Evolutionary conservation across 2,329 filamentous ascomycete species (phyloP), one percentile per base, ranked within the genome.

Genomic region (Stemphylium lycopersici): DNA sequence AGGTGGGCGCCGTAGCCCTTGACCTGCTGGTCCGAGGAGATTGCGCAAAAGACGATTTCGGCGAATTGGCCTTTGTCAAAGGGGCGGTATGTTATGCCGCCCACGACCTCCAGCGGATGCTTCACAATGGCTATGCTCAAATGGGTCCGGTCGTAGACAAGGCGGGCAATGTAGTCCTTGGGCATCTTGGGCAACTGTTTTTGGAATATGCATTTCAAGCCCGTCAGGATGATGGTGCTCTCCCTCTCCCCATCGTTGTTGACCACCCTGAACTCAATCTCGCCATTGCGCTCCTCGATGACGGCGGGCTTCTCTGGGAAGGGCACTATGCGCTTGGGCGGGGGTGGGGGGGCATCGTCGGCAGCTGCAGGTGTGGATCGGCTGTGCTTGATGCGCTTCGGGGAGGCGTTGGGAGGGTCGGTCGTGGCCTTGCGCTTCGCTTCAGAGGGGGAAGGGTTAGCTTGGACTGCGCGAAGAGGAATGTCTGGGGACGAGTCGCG

Each of bases 121-220:
- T 98, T 98, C 66, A 98, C 91, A 69, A 99, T 98, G 18, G 95
- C 95, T 66, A 99, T 96, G 34, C 91, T 96, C 57, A 98, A 76
- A 79, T 99, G 95, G 5, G 93, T 96, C 47, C 95, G 88, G 76
- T 99, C 95, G 78, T 99, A 99, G 54, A 99, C 95, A 6, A 99
- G 86, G 34, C 95, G 90, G 3, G 95, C 95, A 66, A 99, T 98
- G 75, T 99, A 99, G 72, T 98, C 95, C 76, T 98, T 97, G 12
- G 95, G 95, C 95, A 99, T 99, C 77, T 98, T 98, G 0, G 95
- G 95, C 5, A 99, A 82, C 72, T 99, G 95, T 68, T 98, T 98
- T 74, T 99, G 95, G 69, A 99, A 98, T 62, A 99, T 96, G 72
- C 93, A 96, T 74, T 98, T 99, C 50, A 99, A 81, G 12, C 95